Evolutionary conservation across 257 asterid genomes (phyloP), one percentile per base, ranked within the genome.

Genomic region (Petrea volubilis): DNA sequence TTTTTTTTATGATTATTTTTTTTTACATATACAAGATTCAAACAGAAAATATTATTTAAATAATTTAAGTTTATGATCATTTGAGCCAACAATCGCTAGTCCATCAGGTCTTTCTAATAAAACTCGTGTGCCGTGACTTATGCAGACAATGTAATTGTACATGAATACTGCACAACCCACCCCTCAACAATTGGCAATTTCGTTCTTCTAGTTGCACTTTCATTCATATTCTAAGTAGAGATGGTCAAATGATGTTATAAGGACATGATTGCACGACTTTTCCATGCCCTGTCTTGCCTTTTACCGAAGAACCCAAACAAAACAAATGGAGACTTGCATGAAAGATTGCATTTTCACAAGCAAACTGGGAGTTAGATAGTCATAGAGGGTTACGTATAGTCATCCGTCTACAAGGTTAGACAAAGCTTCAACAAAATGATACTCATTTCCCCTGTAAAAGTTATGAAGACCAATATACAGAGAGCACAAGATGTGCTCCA

Each of bases 361-460:
- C 18, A 44, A 3, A 12, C 5, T 44, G 50, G 50, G 50, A 14
- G 12, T 13, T 14, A 3, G 50, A 44, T 14, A 3, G 43, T 38
- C 43, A 38, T 38, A 38, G 43, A 38, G 8, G 43, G 43, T 1
- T 2, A 7, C 6, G 43, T 5, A 38, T 28, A 27, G 58, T 11
- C 60, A 65, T 49, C 25, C 17, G 25, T 50, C 27, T 29, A 51
- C 47, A 66, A 66, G 71, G 31, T 33, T 31, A 66, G 14, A 31
- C 18, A 49, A 65, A n/a, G n/a, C 18, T 33, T 65, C 71, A 65
- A 7, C 25, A 7, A 24, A 65, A 49, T 47, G 43, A 38, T 7
- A 5, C 53, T 3, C 21, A 15, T 6, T 47, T 15, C 51, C 1
- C 3, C 38, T 33, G 38, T 3, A 33, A 33, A 33, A 33, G 7